Percentiles rank a stretch among this genome's conserved stretches.
Conservation (phyloP, 2,329 filamentous ascomycete genomes). For the Talaromyces sp. region DNA sequence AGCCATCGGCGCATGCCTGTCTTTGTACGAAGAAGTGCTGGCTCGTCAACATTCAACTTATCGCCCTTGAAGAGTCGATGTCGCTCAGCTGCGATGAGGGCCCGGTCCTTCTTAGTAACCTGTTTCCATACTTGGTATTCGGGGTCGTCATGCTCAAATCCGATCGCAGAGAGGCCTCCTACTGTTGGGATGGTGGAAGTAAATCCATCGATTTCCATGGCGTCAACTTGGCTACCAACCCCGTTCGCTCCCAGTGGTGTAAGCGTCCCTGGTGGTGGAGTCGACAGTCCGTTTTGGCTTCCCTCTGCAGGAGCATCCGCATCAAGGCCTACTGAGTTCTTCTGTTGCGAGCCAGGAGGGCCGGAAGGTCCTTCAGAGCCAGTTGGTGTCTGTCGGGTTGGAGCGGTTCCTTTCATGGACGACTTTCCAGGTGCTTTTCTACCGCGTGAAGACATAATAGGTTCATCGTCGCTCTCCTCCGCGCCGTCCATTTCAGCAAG, state of each 20-base stretch:
- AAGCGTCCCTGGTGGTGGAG: conserved; percentile 71
- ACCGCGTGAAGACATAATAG: conserved; percentile 95
- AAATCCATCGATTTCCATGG: conserved; percentile 78
- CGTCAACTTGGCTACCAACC: conserved; percentile 70
- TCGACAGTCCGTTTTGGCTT: conserved; percentile 77
- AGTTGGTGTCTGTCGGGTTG: conserved; percentile 68
- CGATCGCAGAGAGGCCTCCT: conserved; percentile 64
- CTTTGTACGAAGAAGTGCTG: conserved; percentile 78
- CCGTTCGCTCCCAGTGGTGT: conserved; percentile 73
- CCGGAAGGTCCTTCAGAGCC: conserved; percentile 73
- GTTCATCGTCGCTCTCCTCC: conserved; percentile 94
- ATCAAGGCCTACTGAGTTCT: conserved; percentile 55
- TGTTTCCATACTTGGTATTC: conserved; percentile 99
- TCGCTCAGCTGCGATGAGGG: conserved; percentile 77
- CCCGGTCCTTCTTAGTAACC: conserved; percentile 93
- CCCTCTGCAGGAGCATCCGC: conserved; percentile 72
- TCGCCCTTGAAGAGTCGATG: conserved; percentile 81
- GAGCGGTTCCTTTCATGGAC: conserved; percentile 61
- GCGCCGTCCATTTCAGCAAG: conserved; percentile 74
- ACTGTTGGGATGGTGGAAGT: conserved; percentile 64
- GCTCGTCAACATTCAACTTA: conserved; percentile 79
- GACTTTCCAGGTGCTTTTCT: conserved; percentile 79
- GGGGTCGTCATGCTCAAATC: conserved; percentile 76
- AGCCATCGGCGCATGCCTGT: conserved; percentile 86
- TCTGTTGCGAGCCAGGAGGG: conserved; percentile 44